Conservation (phyloP, 2,329 filamentous ascomycete species). For the Ophiocordyceps australis region DNA sequence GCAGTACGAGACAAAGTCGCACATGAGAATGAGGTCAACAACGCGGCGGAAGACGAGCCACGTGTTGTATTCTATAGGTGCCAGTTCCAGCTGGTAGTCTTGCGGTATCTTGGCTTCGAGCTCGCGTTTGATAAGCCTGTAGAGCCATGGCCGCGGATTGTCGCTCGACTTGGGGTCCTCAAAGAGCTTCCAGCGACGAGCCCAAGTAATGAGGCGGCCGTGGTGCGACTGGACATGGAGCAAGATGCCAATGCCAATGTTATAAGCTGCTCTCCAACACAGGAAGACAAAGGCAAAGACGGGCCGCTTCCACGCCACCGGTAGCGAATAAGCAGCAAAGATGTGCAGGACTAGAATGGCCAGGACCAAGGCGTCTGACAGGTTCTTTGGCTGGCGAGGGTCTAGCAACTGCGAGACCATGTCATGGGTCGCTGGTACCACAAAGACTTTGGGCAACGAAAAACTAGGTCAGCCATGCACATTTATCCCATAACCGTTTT, state of each 20-base stretch:
- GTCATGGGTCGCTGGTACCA: constrained; percentile 89
- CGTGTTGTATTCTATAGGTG: constrained; percentile 95
- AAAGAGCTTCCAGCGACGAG: constrained; percentile 70
- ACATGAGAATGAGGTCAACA: constrained; percentile 95
- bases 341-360: constrained; percentile 62
- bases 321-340: constrained; percentile 54
- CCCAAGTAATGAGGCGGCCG: constrained; percentile 72
- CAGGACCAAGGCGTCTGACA: constrained; percentile 70
- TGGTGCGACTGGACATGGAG: constrained; percentile 83
- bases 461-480: neutral
- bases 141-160: constrained; percentile 69
- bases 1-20: constrained; percentile 94
- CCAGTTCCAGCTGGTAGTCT: constrained; percentile 86
- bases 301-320: constrained; percentile 49
- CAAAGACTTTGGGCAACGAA: constrained; percentile 82
- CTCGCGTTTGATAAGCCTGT: constrained; percentile 70
- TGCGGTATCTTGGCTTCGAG: constrained; percentile 86
- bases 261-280: constrained; percentile 87
- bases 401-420: constrained; percentile 97
- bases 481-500: neutral
- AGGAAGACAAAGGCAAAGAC: constrained; percentile 72
- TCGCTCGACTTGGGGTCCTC: constrained; percentile 64
- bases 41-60: constrained; percentile 93
- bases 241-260: constrained; percentile 81
- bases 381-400: constrained; percentile 85